Base-by-base conservation (phyloP, 441 rosid species). In the Gossypium lobatum region DNA sequence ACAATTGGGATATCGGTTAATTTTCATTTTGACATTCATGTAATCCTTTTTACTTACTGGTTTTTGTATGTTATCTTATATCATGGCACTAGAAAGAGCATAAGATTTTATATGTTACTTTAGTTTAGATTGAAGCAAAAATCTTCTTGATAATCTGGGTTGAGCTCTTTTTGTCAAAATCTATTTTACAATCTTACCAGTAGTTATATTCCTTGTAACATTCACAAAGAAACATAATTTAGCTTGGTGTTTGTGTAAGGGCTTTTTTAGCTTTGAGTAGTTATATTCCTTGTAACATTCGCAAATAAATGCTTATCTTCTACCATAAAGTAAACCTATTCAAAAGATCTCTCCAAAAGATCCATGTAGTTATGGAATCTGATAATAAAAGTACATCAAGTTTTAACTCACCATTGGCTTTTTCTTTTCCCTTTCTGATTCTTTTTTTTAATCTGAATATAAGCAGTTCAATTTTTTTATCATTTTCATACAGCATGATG, bases 401-500 rank as follows among this genome's bases (percentile, higher is more conserved):
- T 54, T 70, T 25, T 16, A 25, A 54, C 72, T 53, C 18, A 13
- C 60, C n/a, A 1, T 8, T 25, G 18, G 17, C 2, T 11, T 21
- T 39, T 50, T 60, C 39, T 48, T 73, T 45, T 64, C 9, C 61
- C 55, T 39, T 28, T 68, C 14, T 50, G 50, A 64, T 7, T 60
- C 46, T 64, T 25, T 17, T 13, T 50, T 74, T 74, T 28, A 25
- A 60, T 72, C 9, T 37, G 13, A 64, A 20, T 73, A 25, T 23
- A 57, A 17, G 20, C n/a, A 73, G 25, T 16, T 78, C 46, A 18
- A 8, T 48, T 62, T 26, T 28, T 26, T 64, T 55, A 10, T 65
- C 28, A 46, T 37, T 62, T 70, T 2, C 74, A 39, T 74, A 78
- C 88, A 95, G 99, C 99, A 95, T 81, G 99, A 95, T 83, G 97